Evolutionary conservation across 1,139 yeast genomes (phyloP), one percentile per base, ranked within the genome.

Genomic region (Blastobotrys indianensis): DNA sequence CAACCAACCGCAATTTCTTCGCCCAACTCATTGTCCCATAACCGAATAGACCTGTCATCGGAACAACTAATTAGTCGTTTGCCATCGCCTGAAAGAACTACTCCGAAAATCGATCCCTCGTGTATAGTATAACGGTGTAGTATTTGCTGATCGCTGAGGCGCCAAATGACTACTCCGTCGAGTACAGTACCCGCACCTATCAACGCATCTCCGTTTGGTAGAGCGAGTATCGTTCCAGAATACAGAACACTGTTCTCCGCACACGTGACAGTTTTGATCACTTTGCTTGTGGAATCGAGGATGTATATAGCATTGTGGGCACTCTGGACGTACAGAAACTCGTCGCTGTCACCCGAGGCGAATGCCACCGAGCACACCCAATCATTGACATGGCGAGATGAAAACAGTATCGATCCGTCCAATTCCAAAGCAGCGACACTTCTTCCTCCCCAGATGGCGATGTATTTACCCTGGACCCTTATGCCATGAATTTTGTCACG

Each of bases 151-250:
- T 72, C 61, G 29, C 58, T 45, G 6, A 63, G 49, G 13, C 58
- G 44, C 97, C 97, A 92, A 1, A 88, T 68, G 4, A 85, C 70
- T 1, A 86, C 82, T 2, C 97, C 96, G 44, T 82, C 81, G 81
- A 90, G 81, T 1, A 92, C 97, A 0, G 98, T 92, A 20, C 97
- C 97, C 0, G 96, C 90, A 23, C 87, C 87, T 10, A 87, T 71
- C 10, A 74, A 61, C 0, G 82, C 76, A 38, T 66, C 66, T 8
- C 69, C 44, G n/a, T 62, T 61, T 1, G 64, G 55, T 6, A 72
- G 51, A 0, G 79, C 75, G 46, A 74, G 72, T 34, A 92, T 75
- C 1, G 87, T 73, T 0, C 97, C 97, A 13, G 95, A 85, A 61
- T 92, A 92, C 37, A 92, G 71, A 37, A 92, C 82, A 3, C 96